These are phyloP conservation scores for Eragrostis curvula DNA, from an alignment of 176 grass and related monocot genomes.

Conservation along the genomic window DNA sequence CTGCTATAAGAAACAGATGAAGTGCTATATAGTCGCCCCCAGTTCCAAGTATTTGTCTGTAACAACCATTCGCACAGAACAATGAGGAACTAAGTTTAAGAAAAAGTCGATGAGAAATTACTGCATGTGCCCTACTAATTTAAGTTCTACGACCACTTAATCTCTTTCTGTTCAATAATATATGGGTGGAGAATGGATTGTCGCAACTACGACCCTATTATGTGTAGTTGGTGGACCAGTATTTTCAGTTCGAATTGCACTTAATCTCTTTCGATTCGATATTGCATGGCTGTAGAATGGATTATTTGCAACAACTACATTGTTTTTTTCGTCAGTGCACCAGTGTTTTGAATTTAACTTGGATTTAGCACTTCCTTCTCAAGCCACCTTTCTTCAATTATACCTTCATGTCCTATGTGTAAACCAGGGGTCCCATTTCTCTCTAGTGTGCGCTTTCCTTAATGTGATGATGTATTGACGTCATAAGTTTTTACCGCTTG, in stretches of 20 bases:
- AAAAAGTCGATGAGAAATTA: constrained; percentile 13
- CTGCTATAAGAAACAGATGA: neutral
- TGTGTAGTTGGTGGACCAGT: neutral
- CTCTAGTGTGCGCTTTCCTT: neutral
- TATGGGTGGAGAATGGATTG: neutral
- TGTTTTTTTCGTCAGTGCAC: no score
- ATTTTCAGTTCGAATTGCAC: neutral
- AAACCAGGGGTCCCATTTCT: neutral
- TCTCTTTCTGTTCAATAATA: neutral
- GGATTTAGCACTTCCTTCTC: neutral
- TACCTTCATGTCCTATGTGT: constrained; percentile 1
- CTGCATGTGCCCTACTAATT: neutral
- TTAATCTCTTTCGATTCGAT: no score
- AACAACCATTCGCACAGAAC: neutral
- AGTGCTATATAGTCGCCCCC: neutral
- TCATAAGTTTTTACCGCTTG: constrained; percentile 25
- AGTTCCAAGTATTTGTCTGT: neutral
- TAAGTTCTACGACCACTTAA: neutral
- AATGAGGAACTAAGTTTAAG: neutral
- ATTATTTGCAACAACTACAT: no score
- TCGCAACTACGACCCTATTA: neutral
- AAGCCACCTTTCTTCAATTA: neutral
- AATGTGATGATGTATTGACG: constrained; percentile 10
- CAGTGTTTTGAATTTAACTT: no score
- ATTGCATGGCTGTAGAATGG: no score